Conservation (phyloP, 2,329 filamentous ascomycete species). For the Alternaria metachromatica region DNA sequence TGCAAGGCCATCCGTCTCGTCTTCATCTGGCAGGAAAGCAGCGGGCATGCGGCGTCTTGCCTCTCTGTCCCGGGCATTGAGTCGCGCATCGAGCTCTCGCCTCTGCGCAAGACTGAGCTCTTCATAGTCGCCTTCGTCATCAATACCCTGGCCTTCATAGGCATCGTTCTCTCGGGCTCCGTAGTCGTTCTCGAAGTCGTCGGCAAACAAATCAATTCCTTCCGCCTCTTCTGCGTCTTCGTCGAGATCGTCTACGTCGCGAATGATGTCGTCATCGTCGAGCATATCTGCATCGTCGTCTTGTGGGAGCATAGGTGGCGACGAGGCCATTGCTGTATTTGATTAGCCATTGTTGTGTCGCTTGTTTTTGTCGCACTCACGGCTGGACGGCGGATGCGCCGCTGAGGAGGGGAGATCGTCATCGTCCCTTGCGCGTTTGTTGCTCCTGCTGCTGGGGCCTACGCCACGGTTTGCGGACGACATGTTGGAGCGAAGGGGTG, state of each 20-base stretch:
- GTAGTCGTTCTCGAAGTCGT: constrained; percentile 71
- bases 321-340: constrained; percentile 62
- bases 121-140: constrained; percentile 82
- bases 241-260: constrained; percentile 70
- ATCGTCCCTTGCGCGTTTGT: constrained; percentile 71
- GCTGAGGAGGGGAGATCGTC: constrained; percentile 65
- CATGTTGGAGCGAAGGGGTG: constrained; percentile 71
- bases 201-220: constrained; percentile 74
- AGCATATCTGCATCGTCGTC: constrained; percentile 74
- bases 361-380: constrained; percentile 54
- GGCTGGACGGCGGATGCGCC: constrained; percentile 67
- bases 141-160: constrained; percentile 75
- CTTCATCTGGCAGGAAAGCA: constrained; percentile 80
- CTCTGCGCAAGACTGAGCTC: constrained; percentile 71
- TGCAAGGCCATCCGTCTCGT: constrained; percentile 82
- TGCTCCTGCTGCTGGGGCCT: constrained; percentile 60
- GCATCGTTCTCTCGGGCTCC: constrained; percentile 58
- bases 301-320: constrained; percentile 70
- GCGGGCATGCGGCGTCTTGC: constrained; percentile 70
- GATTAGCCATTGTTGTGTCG: constrained; percentile 16
- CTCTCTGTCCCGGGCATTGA: constrained; percentile 77
- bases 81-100: constrained; percentile 73
- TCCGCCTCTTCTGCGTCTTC: constrained; percentile 74
- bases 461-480: constrained; percentile 82
- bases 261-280: constrained; percentile 70